Percentiles rank a stretch among this genome's conserved stretches.
Conservation (phyloP, 31 red algal species). For the Bonnemaisonia californica region DNA sequence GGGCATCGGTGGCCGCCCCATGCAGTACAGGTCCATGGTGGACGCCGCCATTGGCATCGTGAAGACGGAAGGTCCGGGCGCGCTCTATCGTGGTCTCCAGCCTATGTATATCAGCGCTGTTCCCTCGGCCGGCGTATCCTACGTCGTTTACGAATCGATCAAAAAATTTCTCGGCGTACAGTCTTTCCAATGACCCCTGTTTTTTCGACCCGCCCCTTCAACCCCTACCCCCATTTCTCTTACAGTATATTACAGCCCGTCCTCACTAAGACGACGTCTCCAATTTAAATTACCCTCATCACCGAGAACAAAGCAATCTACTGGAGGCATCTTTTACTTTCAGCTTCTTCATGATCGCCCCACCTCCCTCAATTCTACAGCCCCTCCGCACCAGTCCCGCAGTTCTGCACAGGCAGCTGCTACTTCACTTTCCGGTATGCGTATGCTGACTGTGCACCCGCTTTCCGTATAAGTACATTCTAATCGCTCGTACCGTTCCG, state of each 20-base stretch:
- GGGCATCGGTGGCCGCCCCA: constrained; percentile 87
- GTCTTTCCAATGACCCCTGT: constrained; percentile 43
- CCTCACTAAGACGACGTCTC: not conserved
- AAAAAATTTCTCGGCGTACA: constrained; percentile 78
- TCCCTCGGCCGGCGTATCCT: constrained; percentile 84
- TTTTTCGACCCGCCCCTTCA: too few species aligned
- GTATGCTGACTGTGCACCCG: constrained; percentile 29
- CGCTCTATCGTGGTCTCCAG: constrained; percentile 83
- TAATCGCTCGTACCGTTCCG: constrained; percentile 19
- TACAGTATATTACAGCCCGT: not conserved
- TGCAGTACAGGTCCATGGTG: constrained; percentile 84
- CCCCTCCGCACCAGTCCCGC: constrained; percentile 1
- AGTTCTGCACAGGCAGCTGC: not conserved
- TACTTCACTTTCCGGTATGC: constrained; percentile 13
- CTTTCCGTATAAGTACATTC: constrained; percentile 12
- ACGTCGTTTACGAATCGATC: constrained; percentile 87
- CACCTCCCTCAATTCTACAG: constrained; percentile 17
- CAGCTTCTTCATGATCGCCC: not conserved
- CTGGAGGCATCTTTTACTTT: too few species aligned
- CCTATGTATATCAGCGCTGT: constrained; percentile 85
- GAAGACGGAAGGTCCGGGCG: constrained; percentile 73
- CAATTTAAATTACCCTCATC: not conserved
- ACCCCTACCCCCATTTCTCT: not conserved
- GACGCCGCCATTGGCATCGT: constrained; percentile 65
- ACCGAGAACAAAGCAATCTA: too few species aligned